phyloP scores from a whole-genome alignment of 2,329 filamentous ascomycete genomes.

The Beauveria brongniartii region DNA sequence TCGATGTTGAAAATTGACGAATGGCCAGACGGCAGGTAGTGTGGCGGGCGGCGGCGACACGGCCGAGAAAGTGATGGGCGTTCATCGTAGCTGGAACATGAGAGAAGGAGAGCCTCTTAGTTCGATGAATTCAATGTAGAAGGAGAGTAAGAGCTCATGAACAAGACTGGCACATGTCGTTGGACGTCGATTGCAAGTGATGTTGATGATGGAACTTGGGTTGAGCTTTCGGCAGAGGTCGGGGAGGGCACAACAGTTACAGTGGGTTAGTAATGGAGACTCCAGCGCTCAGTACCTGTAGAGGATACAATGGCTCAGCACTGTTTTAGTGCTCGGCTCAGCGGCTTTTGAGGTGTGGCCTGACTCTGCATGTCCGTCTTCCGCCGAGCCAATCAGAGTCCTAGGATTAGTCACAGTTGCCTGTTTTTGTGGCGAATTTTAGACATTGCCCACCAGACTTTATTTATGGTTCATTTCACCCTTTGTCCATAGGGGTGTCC shows the following conservation, averaged over 20 bases:
- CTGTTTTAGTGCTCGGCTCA: conserved; percentile 17
- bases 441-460: not conserved
- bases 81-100: conserved; percentile 31
- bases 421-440: conserved; percentile 6
- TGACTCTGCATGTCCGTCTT: conserved; percentile 22
- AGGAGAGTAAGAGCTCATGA: not conserved
- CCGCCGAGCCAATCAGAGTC: conserved; percentile 29
- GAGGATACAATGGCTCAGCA: not conserved
- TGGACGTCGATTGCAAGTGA: not conserved
- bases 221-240: not conserved
- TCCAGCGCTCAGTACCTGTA: not conserved
- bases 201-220: conserved; percentile 3
- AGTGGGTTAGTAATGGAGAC: conserved; percentile 6
- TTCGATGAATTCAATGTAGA: not conserved
- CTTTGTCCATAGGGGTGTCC: not conserved
- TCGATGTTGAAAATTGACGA: conserved; percentile 35
- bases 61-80: conserved; percentile 31
- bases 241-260: not conserved
- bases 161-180: not conserved
- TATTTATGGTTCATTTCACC: not conserved
- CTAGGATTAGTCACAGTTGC: conserved; percentile 23
- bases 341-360: conserved; percentile 22
- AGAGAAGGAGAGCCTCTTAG: conserved; percentile 12
- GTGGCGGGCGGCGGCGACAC: conserved; percentile 31
- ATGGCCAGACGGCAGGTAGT: conserved; percentile 28